phyloP scores from a whole-genome alignment of 1,284 basidiomycete genomes.

The Trametes polyzona region DNA sequence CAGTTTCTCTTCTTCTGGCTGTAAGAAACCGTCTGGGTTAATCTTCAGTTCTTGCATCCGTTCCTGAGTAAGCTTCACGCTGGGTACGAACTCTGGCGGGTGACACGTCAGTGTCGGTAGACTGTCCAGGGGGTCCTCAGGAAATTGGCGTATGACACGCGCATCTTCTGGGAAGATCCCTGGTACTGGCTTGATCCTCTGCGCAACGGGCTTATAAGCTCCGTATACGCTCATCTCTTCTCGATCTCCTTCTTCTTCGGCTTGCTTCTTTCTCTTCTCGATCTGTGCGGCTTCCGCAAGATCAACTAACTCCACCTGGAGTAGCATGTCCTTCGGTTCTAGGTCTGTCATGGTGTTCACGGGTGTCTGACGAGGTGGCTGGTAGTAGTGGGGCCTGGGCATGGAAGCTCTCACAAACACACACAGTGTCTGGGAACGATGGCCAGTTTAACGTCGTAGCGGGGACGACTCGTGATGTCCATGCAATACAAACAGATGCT shows the following conservation, averaged over 20 bases:
- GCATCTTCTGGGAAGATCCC: slow-evolving; percentile 29
- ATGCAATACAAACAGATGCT: neutral
- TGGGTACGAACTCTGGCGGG: slow-evolving; percentile 26
- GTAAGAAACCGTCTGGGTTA: slow-evolving; percentile 32
- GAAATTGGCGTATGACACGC: slow-evolving; percentile 18
- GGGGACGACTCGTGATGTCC: neutral
- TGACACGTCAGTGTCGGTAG: slow-evolving; percentile 13
- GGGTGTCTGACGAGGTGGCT: too few relatives aligned
- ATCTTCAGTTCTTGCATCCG: slow-evolving; percentile 26
- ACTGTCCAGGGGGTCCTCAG: slow-evolving; percentile 21
- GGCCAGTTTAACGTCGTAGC: slow-evolving; percentile 6
- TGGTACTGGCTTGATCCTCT: slow-evolving; percentile 32
- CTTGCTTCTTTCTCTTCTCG: neutral
- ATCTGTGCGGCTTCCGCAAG: neutral
- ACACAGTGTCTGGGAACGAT: neutral
- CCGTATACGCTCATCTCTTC: slow-evolving; percentile 15
- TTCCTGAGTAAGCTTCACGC: slow-evolving; percentile 22
- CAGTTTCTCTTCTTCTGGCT: slow-evolving; percentile 37
- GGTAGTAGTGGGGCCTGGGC: too few relatives aligned
- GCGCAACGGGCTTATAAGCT: slow-evolving; percentile 26
- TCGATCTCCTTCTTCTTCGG: neutral
- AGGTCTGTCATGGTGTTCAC: neutral
- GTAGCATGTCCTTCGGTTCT: neutral
- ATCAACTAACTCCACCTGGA: neutral
- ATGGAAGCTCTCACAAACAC: neutral